Base-by-base conservation (phyloP, 1,284 basidiomycete genomes). In the Microbotryum silenes-acaulis region DNA sequence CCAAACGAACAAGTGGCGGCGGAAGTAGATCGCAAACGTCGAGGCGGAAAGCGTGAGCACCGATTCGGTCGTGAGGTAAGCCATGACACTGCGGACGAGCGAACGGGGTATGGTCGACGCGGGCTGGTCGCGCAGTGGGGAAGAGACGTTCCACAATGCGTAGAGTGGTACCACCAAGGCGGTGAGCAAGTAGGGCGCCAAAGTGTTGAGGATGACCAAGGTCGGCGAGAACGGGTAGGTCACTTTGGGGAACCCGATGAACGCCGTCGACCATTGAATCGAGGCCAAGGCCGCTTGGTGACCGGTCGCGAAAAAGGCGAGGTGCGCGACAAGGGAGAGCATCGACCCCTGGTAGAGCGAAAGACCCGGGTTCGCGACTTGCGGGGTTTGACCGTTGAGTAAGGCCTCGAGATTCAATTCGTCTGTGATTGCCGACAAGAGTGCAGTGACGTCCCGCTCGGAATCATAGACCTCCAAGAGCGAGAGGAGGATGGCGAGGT, bases 1-100 rank as follows among this genome's bases (percentile, higher is more conserved):
- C 91, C 94, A 99, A 45, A 97, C 91, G 93, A 98, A 97, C 68
- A 98, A 76, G 75, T 99, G 96, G 48, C 94, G 75, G 60, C 91
- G 77, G 59, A 97, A 79, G 72, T 84, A 82, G 4, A 87, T 86
- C 0, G 91, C 85, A 62, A 85, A 86, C 6, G 84, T 75, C 5
- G 89, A 85, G 10, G 84, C 83, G 4, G 87, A 84, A 7, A 94
- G 73, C 0, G 89, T 76, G 33, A 96, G 73, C 4, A 79, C 71
- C 4, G 81, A 75, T 72, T 87, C 86, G 74, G 93, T 93, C 3
- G 85, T 76, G 77, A 84, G 80, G 63, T 88, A 78, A 0, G 82
- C 85, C 1, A 92, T 73, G 0, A 78, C 78, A 0, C 85, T 81
- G 45, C 77, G 75, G 27, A 82, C 65, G 3, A 77, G 67, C 64